Evolutionary conservation across 768 basidiomycete genomes (phyloP), one percentile per base, ranked within the genome.

Genomic region (Lyophyllum atratum): DNA sequence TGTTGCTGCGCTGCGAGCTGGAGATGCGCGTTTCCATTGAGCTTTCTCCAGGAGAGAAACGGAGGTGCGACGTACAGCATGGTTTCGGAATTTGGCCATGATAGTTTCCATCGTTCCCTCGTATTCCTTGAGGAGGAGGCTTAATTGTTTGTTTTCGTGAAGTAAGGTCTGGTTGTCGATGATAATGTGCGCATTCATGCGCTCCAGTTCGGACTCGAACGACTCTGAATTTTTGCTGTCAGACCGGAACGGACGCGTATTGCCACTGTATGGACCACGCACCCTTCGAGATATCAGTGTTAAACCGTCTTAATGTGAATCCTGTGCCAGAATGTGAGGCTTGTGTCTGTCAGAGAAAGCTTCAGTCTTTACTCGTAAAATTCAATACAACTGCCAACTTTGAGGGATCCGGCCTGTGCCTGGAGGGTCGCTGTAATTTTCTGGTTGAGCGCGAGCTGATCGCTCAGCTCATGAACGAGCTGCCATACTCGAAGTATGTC

Each of bases 111-210:
- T 82, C 3, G 95, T 97, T 52, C 80, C 79, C 70, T 98, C 95
- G 69, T 98, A 96, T 71, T 99, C 97, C 67, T 95, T 95, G 55
- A 98, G 77, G 25, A 99, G 79, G 25, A 85, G 64, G 62, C 88
- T 89, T 28, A 98, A 81, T 68, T 98, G 96, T 70, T 92, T 95
- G 78, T 99, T 98, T 74, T 99, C 97, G 59, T 98, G 89, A 48
- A 92, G 77, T 1, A 99, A 76, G 0, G 87, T 83, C 66, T 97
- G 95, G 70, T 98, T 98, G 72, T 99, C 97, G 55, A 96, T 87
- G 45, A 98, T 85, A 40, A 93, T 84, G 61, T 91, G 88, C 8
- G 96, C 92, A 67, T 94, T 95, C 68, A 82, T 80, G 26, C 92
- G 85, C 72, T 99, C 97, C 3, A 98, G 75, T 69, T 96, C 95